A percentile compares a stretch with the other conserved stretches of the same genome.
Evolutionary conservation across 2,329 filamentous ascomycete species (phyloP).

Genomic region (Cercospora sp.): DNA sequence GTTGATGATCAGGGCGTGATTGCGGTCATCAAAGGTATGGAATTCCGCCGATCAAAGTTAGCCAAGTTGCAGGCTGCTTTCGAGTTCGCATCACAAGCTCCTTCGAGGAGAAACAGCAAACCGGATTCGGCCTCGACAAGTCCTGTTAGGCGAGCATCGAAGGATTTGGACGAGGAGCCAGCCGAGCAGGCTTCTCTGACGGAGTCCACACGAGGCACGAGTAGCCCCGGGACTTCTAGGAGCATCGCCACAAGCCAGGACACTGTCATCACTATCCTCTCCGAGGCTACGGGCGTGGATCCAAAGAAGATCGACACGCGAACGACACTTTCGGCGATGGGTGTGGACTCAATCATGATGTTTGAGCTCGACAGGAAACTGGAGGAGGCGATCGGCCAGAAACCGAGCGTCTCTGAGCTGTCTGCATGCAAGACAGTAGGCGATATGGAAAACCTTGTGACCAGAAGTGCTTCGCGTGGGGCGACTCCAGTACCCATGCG

Average conservation of each 20-base stretch:
- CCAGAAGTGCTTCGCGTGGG: background rate
- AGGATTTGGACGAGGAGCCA: background rate
- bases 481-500: background rate
- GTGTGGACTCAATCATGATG: constrained; percentile 26
- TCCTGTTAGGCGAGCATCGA: background rate
- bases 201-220: background rate
- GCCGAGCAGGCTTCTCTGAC: background rate
- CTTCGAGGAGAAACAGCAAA: background rate
- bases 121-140: background rate
- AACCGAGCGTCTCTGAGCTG: constrained; percentile 16
- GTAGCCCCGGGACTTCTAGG: constrained; percentile 8
- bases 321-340: constrained; percentile 19
- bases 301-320: constrained; percentile 12
- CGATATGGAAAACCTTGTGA: constrained; percentile 21
- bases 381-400: constrained; percentile 9
- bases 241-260: background rate
- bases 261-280: constrained; percentile 11
- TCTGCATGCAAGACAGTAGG: constrained; percentile 20
- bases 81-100: constrained; percentile 1
- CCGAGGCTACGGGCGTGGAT: constrained; percentile 19
- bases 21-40: constrained; percentile 24
- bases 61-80: constrained; percentile 17
- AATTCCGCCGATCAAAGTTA: constrained; percentile 19
- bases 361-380: constrained; percentile 22
- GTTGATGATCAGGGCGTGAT: constrained; percentile 17